A percentile compares a stretch with the other conserved stretches of the same genome.
Evolutionary conservation across 306 rosid species (phyloP).

Genomic region (Sphenostylis stenocarpa): DNA sequence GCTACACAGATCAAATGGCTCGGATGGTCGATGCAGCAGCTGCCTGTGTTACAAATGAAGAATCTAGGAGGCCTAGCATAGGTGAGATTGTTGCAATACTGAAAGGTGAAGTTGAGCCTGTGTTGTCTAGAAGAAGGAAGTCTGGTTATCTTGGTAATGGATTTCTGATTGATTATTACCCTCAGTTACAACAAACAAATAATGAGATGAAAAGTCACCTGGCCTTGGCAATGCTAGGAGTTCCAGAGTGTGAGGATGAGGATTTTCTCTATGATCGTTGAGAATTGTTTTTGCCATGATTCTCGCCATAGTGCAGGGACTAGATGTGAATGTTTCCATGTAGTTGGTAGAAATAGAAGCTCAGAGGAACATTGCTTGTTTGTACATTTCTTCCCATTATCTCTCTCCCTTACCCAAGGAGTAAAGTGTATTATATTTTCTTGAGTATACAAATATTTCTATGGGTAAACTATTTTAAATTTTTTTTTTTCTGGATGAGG

Average conservation of each 20-base stretch:
- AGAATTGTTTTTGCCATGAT: constrained; percentile 30
- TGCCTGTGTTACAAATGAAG: constrained; percentile 73
- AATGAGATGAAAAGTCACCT: constrained; percentile 67
- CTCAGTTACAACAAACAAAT: constrained; percentile 53
- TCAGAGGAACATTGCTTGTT: constrained; percentile 13
- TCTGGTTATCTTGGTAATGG: constrained; percentile 63
- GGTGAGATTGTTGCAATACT: constrained; percentile 59
- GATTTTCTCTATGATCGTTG: constrained; percentile 52
- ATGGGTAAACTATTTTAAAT: no score
- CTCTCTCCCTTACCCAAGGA: constrained; percentile 38
- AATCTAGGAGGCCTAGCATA: constrained; percentile 78
- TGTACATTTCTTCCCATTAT: constrained; percentile 43
- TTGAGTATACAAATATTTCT: neutral
- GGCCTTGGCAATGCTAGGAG: constrained; percentile 79
- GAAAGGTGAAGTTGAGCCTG: constrained; percentile 60
- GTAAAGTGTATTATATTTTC: constrained; percentile 37
- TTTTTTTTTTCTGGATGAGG: no score
- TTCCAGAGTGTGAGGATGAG: constrained; percentile 71
- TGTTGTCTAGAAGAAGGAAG: constrained; percentile 52
- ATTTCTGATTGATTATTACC: constrained; percentile 54
- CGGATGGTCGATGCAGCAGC: constrained; percentile 71
- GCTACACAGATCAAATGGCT: constrained; percentile 51
- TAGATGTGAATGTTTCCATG: constrained; percentile 27
- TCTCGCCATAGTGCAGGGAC: constrained; percentile 14
- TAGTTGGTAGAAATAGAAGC: constrained; percentile 48